These are phyloP conservation scores for Vitis rupestris DNA, from an alignment of 164 flowering plant genomes.

Conservation along the genomic window DNA sequence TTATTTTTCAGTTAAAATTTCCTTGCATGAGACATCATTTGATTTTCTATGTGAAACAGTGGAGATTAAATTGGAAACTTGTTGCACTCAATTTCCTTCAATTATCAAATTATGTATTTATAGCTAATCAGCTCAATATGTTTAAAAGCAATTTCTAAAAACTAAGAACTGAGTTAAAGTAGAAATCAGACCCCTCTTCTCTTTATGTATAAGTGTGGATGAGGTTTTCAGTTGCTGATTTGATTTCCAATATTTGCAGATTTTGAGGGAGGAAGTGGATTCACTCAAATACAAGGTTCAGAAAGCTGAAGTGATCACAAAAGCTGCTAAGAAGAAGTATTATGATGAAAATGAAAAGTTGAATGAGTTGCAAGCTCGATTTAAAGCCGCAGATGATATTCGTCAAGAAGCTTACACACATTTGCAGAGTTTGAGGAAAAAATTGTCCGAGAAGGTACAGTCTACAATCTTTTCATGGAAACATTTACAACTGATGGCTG, in stretches of 20 bases:
- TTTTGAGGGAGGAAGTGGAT: slow-evolving; percentile 57
- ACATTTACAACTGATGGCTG: too few species aligned
- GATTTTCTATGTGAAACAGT: too few species aligned
- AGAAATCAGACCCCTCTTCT: background rate
- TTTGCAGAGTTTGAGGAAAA: slow-evolving; percentile 48
- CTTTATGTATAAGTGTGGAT: background rate
- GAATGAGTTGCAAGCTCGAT: slow-evolving; percentile 40
- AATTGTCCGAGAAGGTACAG: slow-evolving; percentile 55
- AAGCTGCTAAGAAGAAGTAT: slow-evolving; percentile 41
- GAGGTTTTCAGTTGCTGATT: slow-evolving; percentile 9
- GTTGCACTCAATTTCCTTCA: too few species aligned
- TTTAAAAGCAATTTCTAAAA: too few species aligned
- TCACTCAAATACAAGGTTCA: slow-evolving; percentile 36
- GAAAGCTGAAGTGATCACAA: slow-evolving; percentile 45
- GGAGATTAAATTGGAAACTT: too few species aligned
- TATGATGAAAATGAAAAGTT: slow-evolving; percentile 36
- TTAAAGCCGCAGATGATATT: slow-evolving; percentile 51
- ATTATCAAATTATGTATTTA: too few species aligned
- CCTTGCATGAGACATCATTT: too few species aligned
- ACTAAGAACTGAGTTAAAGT: too few species aligned
- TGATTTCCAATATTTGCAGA: slow-evolving; percentile 26
- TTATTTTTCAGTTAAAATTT: background rate
- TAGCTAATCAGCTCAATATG: too few species aligned
- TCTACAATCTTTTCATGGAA: background rate
- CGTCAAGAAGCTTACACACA: slow-evolving; percentile 71